Percentiles rank a stretch among this genome's conserved stretches.
phyloP scores from a whole-genome alignment of 176 grass and related monocot genomes.

The Oryza brachyantha region DNA sequence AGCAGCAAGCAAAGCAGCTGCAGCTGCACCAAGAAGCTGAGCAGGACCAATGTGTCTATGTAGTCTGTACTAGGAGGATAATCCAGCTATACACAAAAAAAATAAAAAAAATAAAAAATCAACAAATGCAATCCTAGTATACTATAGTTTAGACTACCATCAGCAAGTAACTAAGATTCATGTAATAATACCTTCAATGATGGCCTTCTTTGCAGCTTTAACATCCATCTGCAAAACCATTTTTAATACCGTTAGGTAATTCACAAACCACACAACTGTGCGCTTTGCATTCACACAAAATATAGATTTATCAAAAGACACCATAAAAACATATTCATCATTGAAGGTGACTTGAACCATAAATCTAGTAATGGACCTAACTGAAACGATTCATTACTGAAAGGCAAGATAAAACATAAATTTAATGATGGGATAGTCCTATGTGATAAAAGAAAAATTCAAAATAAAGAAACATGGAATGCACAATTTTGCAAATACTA shows the following conservation, averaged over 20 bases:
- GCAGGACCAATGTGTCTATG: not conserved
- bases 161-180: not conserved
- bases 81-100: not conserved
- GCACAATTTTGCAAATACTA: not conserved
- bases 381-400: not conserved
- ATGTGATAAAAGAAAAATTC: not conserved
- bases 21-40: too few relatives aligned
- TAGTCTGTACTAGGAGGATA: not conserved
- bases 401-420: not conserved
- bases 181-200: conserved; percentile 70
- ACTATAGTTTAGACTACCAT: not conserved
- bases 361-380: not conserved
- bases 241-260: conserved; percentile 21
- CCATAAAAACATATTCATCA: conserved; percentile 5
- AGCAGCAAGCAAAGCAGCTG: too few relatives aligned
- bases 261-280: not conserved
- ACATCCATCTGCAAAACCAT: conserved; percentile 71
- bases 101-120: too few relatives aligned
- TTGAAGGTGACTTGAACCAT: not conserved
- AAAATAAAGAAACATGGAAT: not conserved
- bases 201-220: conserved; percentile 82
- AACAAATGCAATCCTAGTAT: not conserved
- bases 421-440: not conserved
- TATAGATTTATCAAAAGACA: not conserved
- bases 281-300: not conserved